Evolutionary conservation across 2,329 filamentous ascomycete genomes (phyloP), one percentile per base, ranked within the genome.

Genomic region (Didymella segeticola): DNA sequence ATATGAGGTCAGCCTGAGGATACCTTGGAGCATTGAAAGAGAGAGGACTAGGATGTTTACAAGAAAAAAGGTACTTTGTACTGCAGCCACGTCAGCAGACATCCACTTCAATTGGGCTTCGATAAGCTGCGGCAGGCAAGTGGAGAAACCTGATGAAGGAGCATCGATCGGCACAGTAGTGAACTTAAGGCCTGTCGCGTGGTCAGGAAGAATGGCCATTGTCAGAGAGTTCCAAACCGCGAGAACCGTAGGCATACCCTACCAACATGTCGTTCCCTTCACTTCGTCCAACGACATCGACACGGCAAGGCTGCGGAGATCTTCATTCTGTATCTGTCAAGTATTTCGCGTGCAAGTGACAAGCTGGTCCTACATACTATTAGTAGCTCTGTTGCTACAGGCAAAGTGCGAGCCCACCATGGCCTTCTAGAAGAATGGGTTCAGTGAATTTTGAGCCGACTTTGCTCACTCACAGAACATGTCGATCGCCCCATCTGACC

Each of bases 331-430:
- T 48, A 57, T 58, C 49, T 58, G 57, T 56, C 29, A 46, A 42
- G 26, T 34, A 37, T 43, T 37, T 26, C 37, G 30, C 36, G 31
- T 31, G 43, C 23, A 42, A 42, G 25, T 15, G 49, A 62, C 39
- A 47, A 58, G 56, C 62, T 62, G 53, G 47, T 55, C 58, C 60
- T 63, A 66, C 59, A 27, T 56, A 61, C 56, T 56, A 66, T 66
- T 64, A 66, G 62, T 60, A 62, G 57, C 56, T 57, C 38, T 42
- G 26, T 49, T 38, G 59, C 60, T 53, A 29, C 43, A 33, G 47
- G 29, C 47, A 29, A 30, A 38, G 27, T 12, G 38, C 27, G 27
- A 29, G 41, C 52, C 14, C 36, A 43, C 14, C 30, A 53, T 53
- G 37, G 17, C 45, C 36, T 48, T 54, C 58, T 60, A 60, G 12